Evolutionary conservation across 129 eudicot genomes (phyloP).

Genomic region (Arctium minus): DNA sequence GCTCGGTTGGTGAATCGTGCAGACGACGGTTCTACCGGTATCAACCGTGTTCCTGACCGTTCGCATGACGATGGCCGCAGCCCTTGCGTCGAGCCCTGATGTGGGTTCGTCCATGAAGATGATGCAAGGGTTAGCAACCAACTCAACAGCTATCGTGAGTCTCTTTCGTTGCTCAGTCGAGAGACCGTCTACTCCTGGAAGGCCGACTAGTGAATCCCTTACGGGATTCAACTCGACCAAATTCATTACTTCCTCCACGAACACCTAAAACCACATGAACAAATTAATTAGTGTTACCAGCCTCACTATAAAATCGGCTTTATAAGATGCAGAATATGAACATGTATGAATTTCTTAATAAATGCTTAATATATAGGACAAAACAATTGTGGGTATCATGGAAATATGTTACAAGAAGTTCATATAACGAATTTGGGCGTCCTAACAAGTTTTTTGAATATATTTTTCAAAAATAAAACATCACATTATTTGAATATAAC

Average conservation of each 20-base stretch:
- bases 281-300: not conserved
- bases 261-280: conserved; percentile 35
- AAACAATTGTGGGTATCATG: not conserved
- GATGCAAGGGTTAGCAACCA: conserved; percentile 84
- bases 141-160: conserved; percentile 72
- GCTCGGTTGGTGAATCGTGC: conserved; percentile 92
- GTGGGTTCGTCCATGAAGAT: conserved; percentile 94
- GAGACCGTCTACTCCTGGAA: conserved; percentile 74
- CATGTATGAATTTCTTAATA: no score
- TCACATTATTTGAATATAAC: not conserved
- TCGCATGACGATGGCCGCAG: conserved; percentile 88
- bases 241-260: conserved; percentile 80
- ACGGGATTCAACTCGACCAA: conserved; percentile 59
- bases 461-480: no score
- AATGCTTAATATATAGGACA: not conserved
- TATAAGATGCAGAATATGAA: not conserved
- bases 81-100: conserved; percentile 84
- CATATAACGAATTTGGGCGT: not conserved
- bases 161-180: conserved; percentile 85
- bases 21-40: conserved; percentile 79
- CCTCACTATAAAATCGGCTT: not conserved
- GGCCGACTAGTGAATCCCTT: conserved; percentile 67
- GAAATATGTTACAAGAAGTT: no score
- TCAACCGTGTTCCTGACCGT: conserved; percentile 82
- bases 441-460: not conserved